Base-by-base conservation (phyloP, 495 filamentous ascomycete species). In the Cercophora sp. region DNA sequence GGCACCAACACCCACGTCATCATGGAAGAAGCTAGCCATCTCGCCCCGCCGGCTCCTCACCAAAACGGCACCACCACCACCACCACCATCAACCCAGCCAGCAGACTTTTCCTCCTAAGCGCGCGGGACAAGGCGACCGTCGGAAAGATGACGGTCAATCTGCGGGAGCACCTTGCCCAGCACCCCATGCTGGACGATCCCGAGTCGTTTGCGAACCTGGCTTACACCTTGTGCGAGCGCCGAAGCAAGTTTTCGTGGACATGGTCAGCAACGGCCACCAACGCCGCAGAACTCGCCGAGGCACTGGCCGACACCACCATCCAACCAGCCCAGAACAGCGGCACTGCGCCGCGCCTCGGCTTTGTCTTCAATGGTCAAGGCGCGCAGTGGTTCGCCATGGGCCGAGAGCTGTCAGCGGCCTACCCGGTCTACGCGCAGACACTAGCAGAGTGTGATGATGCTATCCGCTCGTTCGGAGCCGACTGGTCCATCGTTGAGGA, bases 51-150 rank as follows among this genome's bases (percentile, higher is more conserved):
- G 24, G 24, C 11, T 13, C 24, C 29, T 24, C 10, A 5, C 10
- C 16, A 46, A 8, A 10, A 16, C 13, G 26, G 22, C 26, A 8
- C 8, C 20, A 23, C 24, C 10, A 16, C 5, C 15, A 20, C n/a
- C 41, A 4, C 76, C 83, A 18, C 51, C 46, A 23, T 46, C 20
- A 23, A 46, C 11, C 6, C 6, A 13, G n/a, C 2, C 40, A 24
- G 43, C 25, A 19, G 45, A 41, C 42, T 46, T 13, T 46, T 46
- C 25, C 23, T 46, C 13, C 25, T 27, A 25, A 27, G 23, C 22
- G 42, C 42, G 15, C 20, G 18, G 5, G 31, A 44, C 31, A 37
- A 54, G 46, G 35, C 45, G 53, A 48, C 57, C 47, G 20, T 34
- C 51, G 26, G 40, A 52, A 20, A 63, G 42, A n/a, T 16, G 23